Evolutionary conservation across 352 stramenopile genomes (phyloP).

Genomic region (Pilasporangium apinafurcum): DNA sequence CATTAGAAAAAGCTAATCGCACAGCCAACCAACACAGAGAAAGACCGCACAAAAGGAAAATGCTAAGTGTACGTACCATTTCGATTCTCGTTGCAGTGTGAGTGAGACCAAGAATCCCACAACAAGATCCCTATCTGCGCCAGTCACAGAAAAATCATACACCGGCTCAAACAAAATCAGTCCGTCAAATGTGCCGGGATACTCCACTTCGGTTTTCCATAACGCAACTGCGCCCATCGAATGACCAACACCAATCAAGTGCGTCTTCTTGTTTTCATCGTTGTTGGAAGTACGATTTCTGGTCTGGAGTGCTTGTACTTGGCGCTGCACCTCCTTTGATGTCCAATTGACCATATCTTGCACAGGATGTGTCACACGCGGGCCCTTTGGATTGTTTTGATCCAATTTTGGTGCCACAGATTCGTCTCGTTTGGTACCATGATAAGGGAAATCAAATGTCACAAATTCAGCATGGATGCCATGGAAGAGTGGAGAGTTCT

Average conservation of each 20-base stretch:
- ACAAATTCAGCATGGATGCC: slow-evolving; percentile 1
- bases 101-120: slow-evolving; percentile 20
- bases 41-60: not conserved
- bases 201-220: slow-evolving; percentile 25
- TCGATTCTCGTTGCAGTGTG: slow-evolving; percentile 19
- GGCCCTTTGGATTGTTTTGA: slow-evolving; percentile 1
- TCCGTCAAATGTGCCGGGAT: slow-evolving; percentile 29
- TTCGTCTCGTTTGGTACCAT: slow-evolving; percentile 29
- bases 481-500: slow-evolving; percentile 22
- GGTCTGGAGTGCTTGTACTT: slow-evolving; percentile 6
- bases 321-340: slow-evolving; percentile 7
- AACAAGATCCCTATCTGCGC: slow-evolving; percentile 9
- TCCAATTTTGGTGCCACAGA: slow-evolving; percentile 12
- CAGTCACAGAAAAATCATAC: slow-evolving; percentile 11
- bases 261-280: slow-evolving; percentile 6
- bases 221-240: slow-evolving; percentile 34
- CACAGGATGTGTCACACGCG: slow-evolving; percentile 28
- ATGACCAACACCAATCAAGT: slow-evolving; percentile 44
- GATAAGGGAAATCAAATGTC: slow-evolving; percentile 32
- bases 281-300: too few relatives aligned
- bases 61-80: slow-evolving; percentile 19
- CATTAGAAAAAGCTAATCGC: not conserved
- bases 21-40: not conserved
- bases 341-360: slow-evolving; percentile 16
- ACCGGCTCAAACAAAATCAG: slow-evolving; percentile 41